Conservation (phyloP, 257 asterid genomes). For the Solanum tarapatanum region DNA sequence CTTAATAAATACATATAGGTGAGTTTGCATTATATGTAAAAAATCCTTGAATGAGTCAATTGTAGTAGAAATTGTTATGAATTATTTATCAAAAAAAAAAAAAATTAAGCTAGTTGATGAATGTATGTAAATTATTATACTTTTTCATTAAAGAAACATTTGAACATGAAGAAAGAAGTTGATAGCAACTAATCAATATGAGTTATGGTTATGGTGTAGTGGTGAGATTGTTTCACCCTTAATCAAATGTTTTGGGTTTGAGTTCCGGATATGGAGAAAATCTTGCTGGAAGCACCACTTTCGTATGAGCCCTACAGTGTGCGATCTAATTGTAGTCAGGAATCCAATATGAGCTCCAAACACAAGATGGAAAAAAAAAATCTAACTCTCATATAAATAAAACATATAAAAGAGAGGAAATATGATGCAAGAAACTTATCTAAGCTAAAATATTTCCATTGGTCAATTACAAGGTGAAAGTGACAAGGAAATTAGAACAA, state of each 20-base stretch:
- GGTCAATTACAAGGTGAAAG: not conserved
- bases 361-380: no score
- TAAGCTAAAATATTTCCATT: not conserved
- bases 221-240: not conserved
- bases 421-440: not conserved
- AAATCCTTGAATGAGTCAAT: not conserved
- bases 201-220: not conserved
- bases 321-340: not conserved
- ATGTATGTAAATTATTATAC: not conserved
- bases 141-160: not conserved
- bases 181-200: not conserved
- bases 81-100: not conserved
- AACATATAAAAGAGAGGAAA: not conserved
- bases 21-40: not conserved
- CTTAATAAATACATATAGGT: not conserved
- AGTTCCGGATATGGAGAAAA: no score
- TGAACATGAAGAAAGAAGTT: not conserved
- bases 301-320: not conserved
- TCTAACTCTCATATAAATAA: not conserved
- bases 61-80: not conserved
- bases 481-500: not conserved
- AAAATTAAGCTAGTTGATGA: not conserved
- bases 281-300: rapidly evolving
- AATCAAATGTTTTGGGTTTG: no score
- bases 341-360: not conserved